Evolutionary conservation across 1,139 yeast species (phyloP).

Genomic region (Meyerozyma guilliermondii): DNA sequence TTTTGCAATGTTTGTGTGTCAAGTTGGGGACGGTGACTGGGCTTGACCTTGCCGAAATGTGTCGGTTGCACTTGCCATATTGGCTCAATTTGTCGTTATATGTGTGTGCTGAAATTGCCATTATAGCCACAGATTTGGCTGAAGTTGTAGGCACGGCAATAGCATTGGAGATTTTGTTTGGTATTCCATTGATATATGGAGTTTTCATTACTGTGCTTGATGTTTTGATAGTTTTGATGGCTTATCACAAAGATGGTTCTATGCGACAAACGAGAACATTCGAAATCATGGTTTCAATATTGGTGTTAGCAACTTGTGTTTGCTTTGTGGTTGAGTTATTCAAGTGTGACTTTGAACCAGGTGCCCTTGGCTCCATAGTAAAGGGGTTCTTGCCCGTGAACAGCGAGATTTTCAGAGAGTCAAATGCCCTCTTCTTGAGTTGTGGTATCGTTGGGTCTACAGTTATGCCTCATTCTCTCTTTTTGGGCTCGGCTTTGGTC

Average conservation of each 20-base stretch:
- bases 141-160: conserved; percentile 83
- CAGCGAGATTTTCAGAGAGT: conserved; percentile 43
- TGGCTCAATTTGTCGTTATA: conserved; percentile 55
- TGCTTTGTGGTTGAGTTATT: conserved; percentile 62
- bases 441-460: conserved; percentile 79
- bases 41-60: conserved; percentile 70
- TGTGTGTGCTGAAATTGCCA: conserved; percentile 66
- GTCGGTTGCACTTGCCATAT: conserved; percentile 57
- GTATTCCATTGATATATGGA: conserved; percentile 61
- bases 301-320: conserved; percentile 60
- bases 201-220: conserved; percentile 69
- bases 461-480: conserved; percentile 79
- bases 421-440: conserved; percentile 59
- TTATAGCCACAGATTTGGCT: conserved; percentile 76
- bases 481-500: conserved; percentile 70
- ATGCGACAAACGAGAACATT: conserved; percentile 62
- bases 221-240: conserved; percentile 61
- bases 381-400: conserved; percentile 57
- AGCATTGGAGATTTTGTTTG: conserved; percentile 62
- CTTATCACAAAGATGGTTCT: conserved; percentile 68
- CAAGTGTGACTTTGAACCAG: conserved; percentile 41
- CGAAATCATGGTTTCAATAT: conserved; percentile 57
- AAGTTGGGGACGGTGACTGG: conserved; percentile 78
- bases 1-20: conserved; percentile 66
- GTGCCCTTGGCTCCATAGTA: conserved; percentile 33